phyloP scores from a whole-genome alignment of 148 eudicot genomes.

The Vaccinium vitisidaea region DNA sequence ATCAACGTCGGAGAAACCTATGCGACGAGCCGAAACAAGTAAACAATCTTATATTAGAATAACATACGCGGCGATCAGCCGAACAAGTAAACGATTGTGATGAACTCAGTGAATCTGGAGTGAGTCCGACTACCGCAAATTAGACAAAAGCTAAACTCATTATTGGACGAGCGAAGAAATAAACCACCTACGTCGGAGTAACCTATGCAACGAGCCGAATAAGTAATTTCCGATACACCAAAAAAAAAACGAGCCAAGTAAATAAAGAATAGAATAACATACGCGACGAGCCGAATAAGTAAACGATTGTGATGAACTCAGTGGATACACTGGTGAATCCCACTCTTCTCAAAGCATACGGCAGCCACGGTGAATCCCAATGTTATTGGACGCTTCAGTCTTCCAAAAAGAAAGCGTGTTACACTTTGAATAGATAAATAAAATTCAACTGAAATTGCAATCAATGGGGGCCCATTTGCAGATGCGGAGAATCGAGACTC shows the following conservation, averaged over 20 bases:
- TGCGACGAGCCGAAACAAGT: too few species aligned
- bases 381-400: neutral
- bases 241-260: too few species aligned
- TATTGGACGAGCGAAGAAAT: too few species aligned
- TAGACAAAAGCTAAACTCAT: too few species aligned
- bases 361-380: neutral
- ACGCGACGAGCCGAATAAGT: neutral
- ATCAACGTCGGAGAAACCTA: too few species aligned
- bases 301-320: neutral
- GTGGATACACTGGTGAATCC: neutral
- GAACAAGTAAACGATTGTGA: neutral
- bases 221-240: too few species aligned
- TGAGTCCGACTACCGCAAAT: too few species aligned
- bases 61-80: too few species aligned
- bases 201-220: too few species aligned
- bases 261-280: too few species aligned
- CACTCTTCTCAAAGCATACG: neutral
- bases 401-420: neutral
- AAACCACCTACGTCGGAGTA: too few species aligned
- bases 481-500: neutral
- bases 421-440: neutral
- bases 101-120: neutral
- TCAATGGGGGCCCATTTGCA: neutral
- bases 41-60: too few species aligned
- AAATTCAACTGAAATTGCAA: neutral